Conservation (phyloP, 192 early-diverging fungal species). For the Backusella sp. region DNA sequence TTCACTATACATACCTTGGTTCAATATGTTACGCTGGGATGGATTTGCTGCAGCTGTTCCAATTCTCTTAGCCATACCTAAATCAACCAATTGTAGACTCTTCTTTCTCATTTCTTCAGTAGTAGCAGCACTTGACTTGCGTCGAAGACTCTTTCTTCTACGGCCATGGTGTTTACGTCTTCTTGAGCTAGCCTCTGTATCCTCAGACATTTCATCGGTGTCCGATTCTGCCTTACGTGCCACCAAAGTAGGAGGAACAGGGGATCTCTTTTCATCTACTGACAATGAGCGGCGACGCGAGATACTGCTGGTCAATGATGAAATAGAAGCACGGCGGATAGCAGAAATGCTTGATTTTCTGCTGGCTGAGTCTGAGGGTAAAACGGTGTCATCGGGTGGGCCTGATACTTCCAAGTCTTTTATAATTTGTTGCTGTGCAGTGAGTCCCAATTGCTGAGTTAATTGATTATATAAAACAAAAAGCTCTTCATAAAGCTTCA, state of each 20-base stretch:
- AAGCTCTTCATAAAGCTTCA: background rate
- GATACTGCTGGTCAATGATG: background rate
- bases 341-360: constrained; percentile 4
- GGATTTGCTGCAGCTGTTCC: background rate
- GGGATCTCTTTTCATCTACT: background rate
- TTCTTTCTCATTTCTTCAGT: background rate
- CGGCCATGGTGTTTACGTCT: background rate
- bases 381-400: background rate
- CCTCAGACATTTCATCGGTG: background rate
- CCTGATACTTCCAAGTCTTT: background rate
- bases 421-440: background rate
- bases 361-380: background rate
- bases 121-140: background rate
- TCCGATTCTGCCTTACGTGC: background rate
- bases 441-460: background rate
- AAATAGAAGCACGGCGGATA: constrained; percentile 6
- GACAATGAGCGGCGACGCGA: background rate
- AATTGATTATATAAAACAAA: background rate
- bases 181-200: background rate
- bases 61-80: constrained; percentile 3
- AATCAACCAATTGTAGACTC: constrained; percentile 2
- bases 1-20: background rate
- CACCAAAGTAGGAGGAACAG: background rate
- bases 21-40: background rate
- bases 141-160: background rate